phyloP scores from a whole-genome alignment of 257 asterid species.

The Primulina tabacum region DNA sequence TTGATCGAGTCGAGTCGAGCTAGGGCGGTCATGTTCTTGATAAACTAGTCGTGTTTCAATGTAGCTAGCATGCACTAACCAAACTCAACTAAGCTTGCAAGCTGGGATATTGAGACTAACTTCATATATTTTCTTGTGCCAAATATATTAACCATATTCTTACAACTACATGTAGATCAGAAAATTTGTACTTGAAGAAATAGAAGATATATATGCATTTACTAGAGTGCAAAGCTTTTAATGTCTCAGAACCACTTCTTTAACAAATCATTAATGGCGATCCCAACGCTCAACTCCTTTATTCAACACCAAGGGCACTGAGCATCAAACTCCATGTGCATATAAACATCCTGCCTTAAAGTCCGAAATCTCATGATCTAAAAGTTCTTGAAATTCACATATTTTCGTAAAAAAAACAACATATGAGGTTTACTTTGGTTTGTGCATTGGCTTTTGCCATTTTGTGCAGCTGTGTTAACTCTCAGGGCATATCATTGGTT shows the following conservation, averaged over 20 bases:
- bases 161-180: background rate
- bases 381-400: background rate
- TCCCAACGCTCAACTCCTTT: conserved; percentile 44
- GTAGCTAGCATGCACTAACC: too few relatives aligned
- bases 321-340: background rate
- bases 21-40: background rate
- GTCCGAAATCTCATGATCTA: background rate
- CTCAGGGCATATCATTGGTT: conserved; percentile 50
- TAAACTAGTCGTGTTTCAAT: too few relatives aligned
- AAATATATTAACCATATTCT: background rate
- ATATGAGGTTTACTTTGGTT: conserved; percentile 27
- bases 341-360: background rate
- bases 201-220: background rate
- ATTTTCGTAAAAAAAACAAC: background rate
- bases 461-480: conserved; percentile 22
- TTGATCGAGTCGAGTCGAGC: background rate
- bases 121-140: too few relatives aligned
- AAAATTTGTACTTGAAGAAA: background rate
- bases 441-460: conserved; percentile 35
- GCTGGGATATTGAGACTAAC: too few relatives aligned
- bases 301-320: conserved; percentile 3
- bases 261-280: conserved; percentile 46
- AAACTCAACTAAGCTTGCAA: too few relatives aligned
- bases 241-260: conserved; percentile 44
- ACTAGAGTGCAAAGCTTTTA: conserved; percentile 31